phyloP scores from a whole-genome alignment of 1,284 basidiomycete species.

The Chiua sp. region DNA sequence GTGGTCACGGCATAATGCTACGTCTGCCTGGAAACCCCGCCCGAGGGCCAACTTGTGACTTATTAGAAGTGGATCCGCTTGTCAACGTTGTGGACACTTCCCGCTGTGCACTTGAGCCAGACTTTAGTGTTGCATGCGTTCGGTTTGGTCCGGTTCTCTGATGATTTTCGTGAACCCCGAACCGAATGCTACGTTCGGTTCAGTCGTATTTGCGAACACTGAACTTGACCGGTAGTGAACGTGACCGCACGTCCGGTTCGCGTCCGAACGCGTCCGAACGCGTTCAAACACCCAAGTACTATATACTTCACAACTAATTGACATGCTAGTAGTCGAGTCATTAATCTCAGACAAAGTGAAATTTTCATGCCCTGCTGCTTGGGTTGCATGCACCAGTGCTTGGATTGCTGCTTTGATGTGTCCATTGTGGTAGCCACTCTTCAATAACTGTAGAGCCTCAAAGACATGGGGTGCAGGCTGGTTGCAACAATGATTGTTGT shows the following conservation, averaged over 20 bases:
- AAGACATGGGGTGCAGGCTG: background rate
- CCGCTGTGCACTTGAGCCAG: too few relatives aligned
- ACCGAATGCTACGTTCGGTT: background rate
- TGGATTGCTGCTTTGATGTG: background rate
- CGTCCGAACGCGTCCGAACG: background rate
- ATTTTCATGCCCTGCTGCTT: background rate
- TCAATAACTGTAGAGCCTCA: background rate
- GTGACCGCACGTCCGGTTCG: background rate
- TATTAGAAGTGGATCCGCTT: too few relatives aligned
- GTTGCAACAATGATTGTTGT: background rate
- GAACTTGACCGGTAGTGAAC: background rate
- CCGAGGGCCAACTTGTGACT: too few relatives aligned
- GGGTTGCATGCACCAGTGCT: background rate
- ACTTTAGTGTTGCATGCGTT: too few relatives aligned
- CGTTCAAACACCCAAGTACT: background rate
- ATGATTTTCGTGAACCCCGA: conserved; percentile 11
- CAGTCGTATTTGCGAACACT: background rate
- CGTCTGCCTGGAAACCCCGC: too few relatives aligned
- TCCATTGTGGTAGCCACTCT: background rate
- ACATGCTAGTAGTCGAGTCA: background rate
- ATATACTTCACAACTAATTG: background rate
- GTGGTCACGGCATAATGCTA: too few relatives aligned
- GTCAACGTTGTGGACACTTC: too few relatives aligned
- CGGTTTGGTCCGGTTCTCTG: background rate
- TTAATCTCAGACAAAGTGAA: background rate